Conservation (phyloP, 345 rosid genomes). For the Gossypium rotundifolium region DNA sequence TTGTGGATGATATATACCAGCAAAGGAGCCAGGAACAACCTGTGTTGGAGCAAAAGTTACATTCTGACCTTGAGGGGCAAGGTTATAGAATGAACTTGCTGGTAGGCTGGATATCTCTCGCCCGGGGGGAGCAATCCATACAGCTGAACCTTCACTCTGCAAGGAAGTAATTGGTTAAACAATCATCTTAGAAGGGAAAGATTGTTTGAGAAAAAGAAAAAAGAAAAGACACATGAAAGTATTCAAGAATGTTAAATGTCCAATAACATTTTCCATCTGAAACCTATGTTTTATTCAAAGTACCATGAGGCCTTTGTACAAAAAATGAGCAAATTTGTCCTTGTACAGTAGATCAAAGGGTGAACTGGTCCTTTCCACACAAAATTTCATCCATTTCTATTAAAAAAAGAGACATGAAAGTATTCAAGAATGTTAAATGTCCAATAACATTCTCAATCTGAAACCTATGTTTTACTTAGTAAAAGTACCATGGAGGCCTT, state of each 20-base stretch:
- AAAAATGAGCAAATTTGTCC: too few species aligned
- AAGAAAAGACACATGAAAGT: background rate
- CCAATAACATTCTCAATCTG: background rate
- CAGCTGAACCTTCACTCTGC: constrained; percentile 81
- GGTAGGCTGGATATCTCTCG: constrained; percentile 66
- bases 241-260: background rate
- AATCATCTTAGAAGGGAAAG: constrained; percentile 6
- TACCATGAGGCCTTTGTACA: too few species aligned
- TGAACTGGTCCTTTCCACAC: too few species aligned
- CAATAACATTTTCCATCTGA: background rate
- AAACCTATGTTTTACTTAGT: background rate
- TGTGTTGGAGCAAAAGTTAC: constrained; percentile 73
- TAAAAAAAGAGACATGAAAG: background rate
- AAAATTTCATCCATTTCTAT: too few species aligned
- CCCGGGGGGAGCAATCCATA: constrained; percentile 81
- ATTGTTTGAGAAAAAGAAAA: background rate
- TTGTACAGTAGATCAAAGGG: too few species aligned
- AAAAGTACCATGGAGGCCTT: too few species aligned
- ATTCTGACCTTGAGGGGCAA: constrained; percentile 87
- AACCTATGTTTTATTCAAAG: background rate
- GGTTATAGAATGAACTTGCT: constrained; percentile 69
- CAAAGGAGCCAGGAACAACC: constrained; percentile 61
- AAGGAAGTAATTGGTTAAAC: constrained; percentile 20
- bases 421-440: background rate
- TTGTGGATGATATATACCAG: constrained; percentile 73